A percentile compares a stretch with the other conserved stretches of the same genome.
These are phyloP conservation scores for Purshia tridentata DNA, from an alignment of 306 rosid species.

Conservation along the genomic window DNA sequence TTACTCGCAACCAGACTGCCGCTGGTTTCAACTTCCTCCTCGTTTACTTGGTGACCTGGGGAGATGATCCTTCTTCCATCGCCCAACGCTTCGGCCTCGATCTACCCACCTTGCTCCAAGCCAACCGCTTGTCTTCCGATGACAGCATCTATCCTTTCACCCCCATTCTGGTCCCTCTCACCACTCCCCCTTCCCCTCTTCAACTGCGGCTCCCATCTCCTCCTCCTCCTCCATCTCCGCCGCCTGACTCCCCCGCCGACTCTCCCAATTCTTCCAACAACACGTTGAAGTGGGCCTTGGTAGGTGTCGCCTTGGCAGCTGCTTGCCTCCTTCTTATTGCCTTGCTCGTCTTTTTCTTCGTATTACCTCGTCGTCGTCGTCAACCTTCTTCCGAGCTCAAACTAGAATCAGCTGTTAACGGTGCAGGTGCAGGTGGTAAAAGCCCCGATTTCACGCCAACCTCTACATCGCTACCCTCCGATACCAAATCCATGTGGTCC, in stretches of 20 bases:
- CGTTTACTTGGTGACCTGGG: slow-evolving; percentile 34
- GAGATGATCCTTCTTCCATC: slow-evolving; percentile 28
- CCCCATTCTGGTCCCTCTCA: slow-evolving; percentile 51
- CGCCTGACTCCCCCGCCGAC: neutral
- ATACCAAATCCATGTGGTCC: slow-evolving; percentile 29
- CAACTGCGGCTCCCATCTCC: slow-evolving; percentile 13
- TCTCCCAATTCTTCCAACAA: slow-evolving; percentile 22
- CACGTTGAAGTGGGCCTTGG: slow-evolving; percentile 37
- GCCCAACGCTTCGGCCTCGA: slow-evolving; percentile 39
- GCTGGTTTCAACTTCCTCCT: slow-evolving; percentile 53
- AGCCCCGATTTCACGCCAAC: neutral
- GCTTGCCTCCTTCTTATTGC: neutral
- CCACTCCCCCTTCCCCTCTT: neutral
- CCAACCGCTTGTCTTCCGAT: slow-evolving; percentile 32
- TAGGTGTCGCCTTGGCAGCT: slow-evolving; percentile 50
- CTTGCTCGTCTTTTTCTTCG: slow-evolving; percentile 18
- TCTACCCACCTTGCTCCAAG: slow-evolving; percentile 29
- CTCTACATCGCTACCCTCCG: neutral
- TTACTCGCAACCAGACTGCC: slow-evolving; percentile 39
- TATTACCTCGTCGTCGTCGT: slow-evolving; percentile 8
- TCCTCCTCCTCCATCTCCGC: neutral
- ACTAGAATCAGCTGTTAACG: neutral
- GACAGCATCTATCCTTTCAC: slow-evolving; percentile 42
- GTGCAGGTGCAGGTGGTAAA: neutral
- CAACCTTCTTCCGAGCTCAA: neutral